Percentiles rank a stretch among this genome's conserved stretches.
Evolutionary conservation across 768 basidiomycete species (phyloP).

Genomic region (Daedalea quercina): DNA sequence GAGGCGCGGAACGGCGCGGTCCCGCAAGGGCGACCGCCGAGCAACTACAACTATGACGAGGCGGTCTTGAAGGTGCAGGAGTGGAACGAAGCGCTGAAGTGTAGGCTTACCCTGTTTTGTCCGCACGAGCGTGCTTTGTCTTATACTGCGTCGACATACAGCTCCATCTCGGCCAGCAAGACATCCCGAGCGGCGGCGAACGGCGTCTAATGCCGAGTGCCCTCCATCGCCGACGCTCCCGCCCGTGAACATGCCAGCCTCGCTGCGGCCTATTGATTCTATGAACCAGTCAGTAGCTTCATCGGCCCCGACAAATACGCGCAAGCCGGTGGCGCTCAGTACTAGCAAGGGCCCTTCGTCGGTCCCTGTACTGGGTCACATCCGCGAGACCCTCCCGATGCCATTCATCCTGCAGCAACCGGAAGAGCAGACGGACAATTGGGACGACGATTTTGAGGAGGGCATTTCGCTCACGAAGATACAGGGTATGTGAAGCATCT

Average conservation of each 20-base stretch:
- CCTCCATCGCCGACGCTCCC: conserved; percentile 42
- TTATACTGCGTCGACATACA: conserved; percentile 21
- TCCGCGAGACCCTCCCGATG: conserved; percentile 39
- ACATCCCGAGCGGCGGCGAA: conserved; percentile 38
- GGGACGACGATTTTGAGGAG: conserved; percentile 98
- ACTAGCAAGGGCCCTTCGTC: conserved; percentile 13
- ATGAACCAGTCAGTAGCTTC: conserved; percentile 7
- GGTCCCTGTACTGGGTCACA: conserved; percentile 17
- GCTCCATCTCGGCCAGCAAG: conserved; percentile 75
- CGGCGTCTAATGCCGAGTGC: conserved; percentile 30
- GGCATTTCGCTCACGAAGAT: conserved; percentile 85
- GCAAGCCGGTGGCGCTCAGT: conserved; percentile 10
- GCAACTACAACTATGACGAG: conserved; percentile 89
- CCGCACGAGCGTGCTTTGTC: conserved; percentile 4
- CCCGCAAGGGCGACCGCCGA: conserved; percentile 40
- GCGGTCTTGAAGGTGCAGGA: conserved; percentile 94
- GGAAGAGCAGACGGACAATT: conserved; percentile 89
- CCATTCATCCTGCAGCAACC: conserved; percentile 63
- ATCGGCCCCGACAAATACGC: conserved; percentile 3
- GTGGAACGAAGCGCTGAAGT: conserved; percentile 97
- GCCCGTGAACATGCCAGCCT: conserved; percentile 16
- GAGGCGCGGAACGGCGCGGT: conserved; percentile 30
- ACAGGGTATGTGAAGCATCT: conserved; percentile 37
- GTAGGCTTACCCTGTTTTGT: conserved; percentile 33
- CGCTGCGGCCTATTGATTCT: conserved; percentile 11